phyloP scores from a whole-genome alignment of 1,139 yeast species.

The Eremothecium gossypii region DNA sequence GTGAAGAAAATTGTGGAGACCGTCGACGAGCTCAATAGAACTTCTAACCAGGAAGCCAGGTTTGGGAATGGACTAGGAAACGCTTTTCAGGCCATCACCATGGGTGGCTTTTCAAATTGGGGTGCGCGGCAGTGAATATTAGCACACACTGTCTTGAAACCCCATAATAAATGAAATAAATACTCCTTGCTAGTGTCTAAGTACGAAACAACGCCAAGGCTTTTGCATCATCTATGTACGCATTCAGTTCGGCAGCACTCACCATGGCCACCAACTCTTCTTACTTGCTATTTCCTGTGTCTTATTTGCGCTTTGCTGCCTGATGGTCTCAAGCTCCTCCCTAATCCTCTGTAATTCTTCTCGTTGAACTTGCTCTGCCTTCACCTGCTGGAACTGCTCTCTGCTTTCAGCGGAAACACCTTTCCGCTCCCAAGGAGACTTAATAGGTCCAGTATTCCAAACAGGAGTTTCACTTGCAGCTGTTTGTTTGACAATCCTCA shows the following conservation, averaged over 20 bases:
- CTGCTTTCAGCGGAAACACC: constrained; percentile 29
- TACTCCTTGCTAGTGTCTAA: too few relatives aligned
- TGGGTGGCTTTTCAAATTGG: constrained; percentile 27
- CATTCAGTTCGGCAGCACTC: constrained; percentile 10
- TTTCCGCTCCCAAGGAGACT: constrained; percentile 52
- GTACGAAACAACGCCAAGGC: too few relatives aligned
- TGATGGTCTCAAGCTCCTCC: constrained; percentile 33
- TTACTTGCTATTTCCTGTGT: constrained; percentile 32
- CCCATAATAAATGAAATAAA: too few relatives aligned
- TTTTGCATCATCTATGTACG: too few relatives aligned
- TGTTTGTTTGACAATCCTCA: constrained; percentile 55
- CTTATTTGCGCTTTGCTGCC: constrained; percentile 30
- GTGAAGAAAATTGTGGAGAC: constrained; percentile 77
- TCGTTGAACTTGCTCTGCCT: constrained; percentile 39
- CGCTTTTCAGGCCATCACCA: constrained; percentile 27
- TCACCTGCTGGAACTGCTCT: constrained; percentile 41
- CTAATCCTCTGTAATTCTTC: constrained; percentile 40
- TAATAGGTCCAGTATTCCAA: constrained; percentile 68
- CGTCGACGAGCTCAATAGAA: constrained; percentile 35
- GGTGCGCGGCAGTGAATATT: constrained; percentile 23
- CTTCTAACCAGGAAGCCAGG: constrained; percentile 20
- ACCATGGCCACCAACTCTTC: constrained; percentile 28
- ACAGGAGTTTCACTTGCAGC: constrained; percentile 62
- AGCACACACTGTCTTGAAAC: too few relatives aligned
- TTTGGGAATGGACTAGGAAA: constrained; percentile 16